Evolutionary conservation across 192 early-diverging fungal genomes (phyloP).

Genomic region (Umbelopsis ramanniana): DNA sequence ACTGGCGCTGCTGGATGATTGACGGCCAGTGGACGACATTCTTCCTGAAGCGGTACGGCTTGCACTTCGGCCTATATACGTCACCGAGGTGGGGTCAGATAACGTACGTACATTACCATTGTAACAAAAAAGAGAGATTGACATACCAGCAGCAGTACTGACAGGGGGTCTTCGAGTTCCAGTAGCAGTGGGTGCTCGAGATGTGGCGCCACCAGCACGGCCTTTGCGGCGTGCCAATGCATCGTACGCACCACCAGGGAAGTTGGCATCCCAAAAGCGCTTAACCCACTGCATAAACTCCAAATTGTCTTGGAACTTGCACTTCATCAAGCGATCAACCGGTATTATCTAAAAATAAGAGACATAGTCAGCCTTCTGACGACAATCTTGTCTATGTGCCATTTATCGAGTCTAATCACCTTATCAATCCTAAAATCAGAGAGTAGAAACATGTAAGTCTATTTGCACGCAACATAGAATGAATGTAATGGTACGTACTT

Average conservation of each 20-base stretch:
- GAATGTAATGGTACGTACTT: slow-evolving; percentile 46
- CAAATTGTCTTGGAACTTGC: slow-evolving; percentile 98
- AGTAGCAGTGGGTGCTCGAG: slow-evolving; percentile 41
- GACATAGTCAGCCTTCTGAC: not conserved
- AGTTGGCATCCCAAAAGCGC: slow-evolving; percentile 90
- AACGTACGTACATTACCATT: not conserved
- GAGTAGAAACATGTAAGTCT: not conserved
- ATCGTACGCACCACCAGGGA: slow-evolving; percentile 84
- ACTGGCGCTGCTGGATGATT: slow-evolving; percentile 32
- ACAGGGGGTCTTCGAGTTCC: slow-evolving; percentile 42
- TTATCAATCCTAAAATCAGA: slow-evolving; percentile 71
- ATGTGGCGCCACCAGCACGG: slow-evolving; percentile 1
- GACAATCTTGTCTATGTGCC: not conserved
- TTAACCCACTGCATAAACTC: slow-evolving; percentile 98
- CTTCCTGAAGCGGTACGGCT: slow-evolving; percentile 23
- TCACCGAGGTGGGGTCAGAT: not conserved
- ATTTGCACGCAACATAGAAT: not conserved
- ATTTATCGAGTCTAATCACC: slow-evolving; percentile 40
- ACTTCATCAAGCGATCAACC: slow-evolving; percentile 89
- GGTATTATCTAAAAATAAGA: slow-evolving; percentile 68
- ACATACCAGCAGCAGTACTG: slow-evolving; percentile 38
- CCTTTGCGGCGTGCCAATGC: slow-evolving; percentile 70
- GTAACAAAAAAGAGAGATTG: not conserved
- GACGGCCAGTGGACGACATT: slow-evolving; percentile 28
- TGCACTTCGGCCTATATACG: slow-evolving; percentile 30